These are phyloP conservation scores for Russula brevipes DNA, from an alignment of 768 basidiomycete species.

Conservation along the genomic window DNA sequence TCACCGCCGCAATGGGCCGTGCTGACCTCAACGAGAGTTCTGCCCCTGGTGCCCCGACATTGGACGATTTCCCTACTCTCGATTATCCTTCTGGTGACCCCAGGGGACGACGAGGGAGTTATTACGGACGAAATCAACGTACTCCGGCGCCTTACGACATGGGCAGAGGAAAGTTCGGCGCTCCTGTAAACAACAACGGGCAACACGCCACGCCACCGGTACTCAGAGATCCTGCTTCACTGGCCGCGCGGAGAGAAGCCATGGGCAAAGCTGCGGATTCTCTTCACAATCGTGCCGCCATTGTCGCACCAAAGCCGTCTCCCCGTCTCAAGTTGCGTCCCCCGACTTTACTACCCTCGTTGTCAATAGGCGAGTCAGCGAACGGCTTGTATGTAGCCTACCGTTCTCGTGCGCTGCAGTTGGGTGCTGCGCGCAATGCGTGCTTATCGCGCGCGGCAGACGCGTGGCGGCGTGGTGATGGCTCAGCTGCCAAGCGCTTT, in stretches of 20 bases:
- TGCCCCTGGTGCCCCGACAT: conserved; percentile 34
- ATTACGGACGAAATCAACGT: conserved; percentile 35
- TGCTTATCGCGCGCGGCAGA: conserved; percentile 93
- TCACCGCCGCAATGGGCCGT: conserved; percentile 64
- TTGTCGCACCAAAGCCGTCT: conserved; percentile 75
- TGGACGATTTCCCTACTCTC: conserved; percentile 73
- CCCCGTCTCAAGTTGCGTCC: conserved; percentile 80
- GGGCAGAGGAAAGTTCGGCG: conserved; percentile 81
- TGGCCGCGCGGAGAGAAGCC: conserved; percentile 49
- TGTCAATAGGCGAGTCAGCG: conserved; percentile 78
- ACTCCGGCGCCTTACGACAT: conserved; percentile 63
- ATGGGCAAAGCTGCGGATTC: conserved; percentile 58
- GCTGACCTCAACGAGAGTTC: conserved; percentile 49
- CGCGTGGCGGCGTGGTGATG: conserved; percentile 93
- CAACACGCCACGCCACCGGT: conserved; percentile 33
- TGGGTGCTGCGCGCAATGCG: conserved; percentile 90
- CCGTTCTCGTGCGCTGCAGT: conserved; percentile 80
- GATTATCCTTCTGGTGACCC: conserved; percentile 35
- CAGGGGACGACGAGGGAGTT: conserved; percentile 40
- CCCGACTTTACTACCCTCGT: conserved; percentile 79
- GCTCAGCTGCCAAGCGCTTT: conserved; percentile 92
- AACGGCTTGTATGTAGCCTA: conserved; percentile 85
- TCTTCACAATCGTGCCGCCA: conserved; percentile 58
- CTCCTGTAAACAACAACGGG: conserved; percentile 73
- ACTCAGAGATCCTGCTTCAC: conserved; percentile 34